Conservation (phyloP, 768 basidiomycete species). For the Calvatia gigantea region DNA sequence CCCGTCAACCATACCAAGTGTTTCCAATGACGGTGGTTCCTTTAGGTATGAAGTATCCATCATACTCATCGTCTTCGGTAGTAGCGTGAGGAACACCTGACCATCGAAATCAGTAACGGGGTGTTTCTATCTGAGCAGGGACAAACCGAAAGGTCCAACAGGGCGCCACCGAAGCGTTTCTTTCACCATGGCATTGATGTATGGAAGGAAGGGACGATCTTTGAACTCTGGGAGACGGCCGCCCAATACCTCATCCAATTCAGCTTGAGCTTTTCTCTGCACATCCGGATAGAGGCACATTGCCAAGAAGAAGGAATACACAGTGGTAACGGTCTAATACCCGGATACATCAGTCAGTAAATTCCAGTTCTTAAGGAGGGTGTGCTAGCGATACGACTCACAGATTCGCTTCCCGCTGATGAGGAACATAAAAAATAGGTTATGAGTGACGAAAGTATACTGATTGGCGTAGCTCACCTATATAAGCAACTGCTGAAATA, state of each 20-base stretch:
- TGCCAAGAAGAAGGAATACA: slow-evolving; percentile 33
- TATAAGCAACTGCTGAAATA: slow-evolving; percentile 2
- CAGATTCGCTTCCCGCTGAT: not conserved
- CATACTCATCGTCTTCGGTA: slow-evolving; percentile 14
- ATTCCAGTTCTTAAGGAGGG: not conserved
- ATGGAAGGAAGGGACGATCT: slow-evolving; percentile 31
- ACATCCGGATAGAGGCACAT: slow-evolving; percentile 35
- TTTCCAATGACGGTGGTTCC: slow-evolving; percentile 14
- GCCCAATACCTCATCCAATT: slow-evolving; percentile 37
- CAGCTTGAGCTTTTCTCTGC: slow-evolving; percentile 34
- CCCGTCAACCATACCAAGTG: slow-evolving; percentile 6
- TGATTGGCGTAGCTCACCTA: too few species aligned
- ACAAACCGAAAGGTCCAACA: slow-evolving; percentile 14
- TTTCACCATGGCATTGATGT: slow-evolving; percentile 30
- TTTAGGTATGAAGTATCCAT: slow-evolving; percentile 17
- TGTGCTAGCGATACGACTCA: too few species aligned
- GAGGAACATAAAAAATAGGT: not conserved
- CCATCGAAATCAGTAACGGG: not conserved
- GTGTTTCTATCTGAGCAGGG: not conserved
- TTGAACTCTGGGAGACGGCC: slow-evolving; percentile 32
- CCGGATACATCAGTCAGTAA: too few species aligned
- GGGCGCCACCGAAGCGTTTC: slow-evolving; percentile 24
- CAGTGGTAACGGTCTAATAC: slow-evolving; percentile 25
- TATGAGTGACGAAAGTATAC: not conserved
- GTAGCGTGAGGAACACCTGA: slow-evolving; percentile 10